Conservation (phyloP, 202 grass and related monocot species). For the Bolboschoenoplectus hybrid region DNA sequence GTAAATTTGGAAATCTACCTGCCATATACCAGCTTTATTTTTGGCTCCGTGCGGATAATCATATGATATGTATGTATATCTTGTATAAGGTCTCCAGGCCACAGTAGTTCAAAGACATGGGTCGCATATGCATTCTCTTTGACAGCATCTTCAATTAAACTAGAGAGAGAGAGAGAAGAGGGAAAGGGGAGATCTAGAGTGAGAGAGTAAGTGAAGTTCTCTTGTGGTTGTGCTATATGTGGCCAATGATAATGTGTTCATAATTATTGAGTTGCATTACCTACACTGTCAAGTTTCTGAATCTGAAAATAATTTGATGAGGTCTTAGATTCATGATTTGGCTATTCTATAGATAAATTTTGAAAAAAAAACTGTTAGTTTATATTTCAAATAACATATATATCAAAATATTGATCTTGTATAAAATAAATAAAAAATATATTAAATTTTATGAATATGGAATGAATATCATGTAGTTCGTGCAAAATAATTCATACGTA, state of each 20-base stretch:
- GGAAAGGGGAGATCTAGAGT: too few relatives aligned
- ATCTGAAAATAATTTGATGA: background rate
- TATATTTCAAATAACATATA: background rate
- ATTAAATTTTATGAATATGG: background rate
- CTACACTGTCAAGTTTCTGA: background rate
- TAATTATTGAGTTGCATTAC: background rate
- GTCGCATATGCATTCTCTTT: constrained; percentile 6
- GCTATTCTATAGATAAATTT: background rate
- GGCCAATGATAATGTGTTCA: too few relatives aligned
- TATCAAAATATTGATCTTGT: background rate
- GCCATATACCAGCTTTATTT: constrained; percentile 34
- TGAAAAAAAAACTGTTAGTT: background rate
- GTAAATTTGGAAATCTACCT: constrained; percentile 22
- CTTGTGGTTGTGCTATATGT: too few relatives aligned
- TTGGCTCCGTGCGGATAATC: constrained; percentile 25
- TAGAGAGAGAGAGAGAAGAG: too few relatives aligned
- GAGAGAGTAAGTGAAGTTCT: too few relatives aligned
- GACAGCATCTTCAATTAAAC: constrained; percentile 5
- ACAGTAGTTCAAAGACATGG: constrained; percentile 14
- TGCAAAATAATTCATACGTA: too few relatives aligned
- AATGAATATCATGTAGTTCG: background rate
- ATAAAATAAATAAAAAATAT: background rate
- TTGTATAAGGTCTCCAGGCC: background rate
- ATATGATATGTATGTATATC: background rate
- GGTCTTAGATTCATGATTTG: background rate